phyloP scores from a whole-genome alignment of 352 stramenopile genomes.

The Pelagophyceae sp. region DNA sequence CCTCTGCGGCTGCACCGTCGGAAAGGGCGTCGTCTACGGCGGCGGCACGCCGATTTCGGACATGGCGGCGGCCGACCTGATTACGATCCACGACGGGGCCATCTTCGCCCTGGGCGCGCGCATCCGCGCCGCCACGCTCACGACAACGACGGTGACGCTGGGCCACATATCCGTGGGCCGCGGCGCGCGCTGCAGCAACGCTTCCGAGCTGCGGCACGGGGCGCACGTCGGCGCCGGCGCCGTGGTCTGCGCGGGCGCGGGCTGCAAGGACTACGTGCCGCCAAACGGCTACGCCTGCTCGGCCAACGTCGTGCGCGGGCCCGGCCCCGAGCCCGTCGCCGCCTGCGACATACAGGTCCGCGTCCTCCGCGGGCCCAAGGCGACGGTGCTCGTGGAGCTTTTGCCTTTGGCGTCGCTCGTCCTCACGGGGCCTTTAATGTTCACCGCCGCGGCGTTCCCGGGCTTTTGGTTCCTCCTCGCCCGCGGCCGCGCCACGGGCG shows the following conservation, averaged over 20 bases:
- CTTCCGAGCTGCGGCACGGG: constrained; percentile 3
- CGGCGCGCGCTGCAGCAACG: background rate
- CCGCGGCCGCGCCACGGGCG: background rate
- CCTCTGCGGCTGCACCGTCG: background rate
- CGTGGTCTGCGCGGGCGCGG: constrained; percentile 5
- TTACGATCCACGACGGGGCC: background rate
- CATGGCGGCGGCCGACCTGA: background rate
- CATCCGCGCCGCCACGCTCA: background rate
- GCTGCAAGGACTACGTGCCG: background rate
- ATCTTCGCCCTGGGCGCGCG: background rate
- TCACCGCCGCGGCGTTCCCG: background rate
- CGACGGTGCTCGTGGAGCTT: background rate
- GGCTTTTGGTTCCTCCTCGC: background rate
- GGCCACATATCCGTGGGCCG: background rate
- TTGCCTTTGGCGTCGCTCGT: background rate
- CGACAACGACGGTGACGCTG: background rate
- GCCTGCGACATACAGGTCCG: background rate
- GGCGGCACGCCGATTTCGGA: background rate
- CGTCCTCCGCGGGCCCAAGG: background rate
- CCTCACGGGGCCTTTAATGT: background rate
- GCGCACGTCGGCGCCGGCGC: constrained; percentile 3
- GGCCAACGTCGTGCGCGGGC: background rate
- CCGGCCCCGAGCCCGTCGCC: background rate
- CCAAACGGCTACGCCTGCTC: background rate
- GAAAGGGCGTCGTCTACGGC: background rate